A percentile compares a stretch with the other conserved stretches of the same genome.
Conservation (phyloP, 257 asterid genomes). For the Solanum pennellii region DNA sequence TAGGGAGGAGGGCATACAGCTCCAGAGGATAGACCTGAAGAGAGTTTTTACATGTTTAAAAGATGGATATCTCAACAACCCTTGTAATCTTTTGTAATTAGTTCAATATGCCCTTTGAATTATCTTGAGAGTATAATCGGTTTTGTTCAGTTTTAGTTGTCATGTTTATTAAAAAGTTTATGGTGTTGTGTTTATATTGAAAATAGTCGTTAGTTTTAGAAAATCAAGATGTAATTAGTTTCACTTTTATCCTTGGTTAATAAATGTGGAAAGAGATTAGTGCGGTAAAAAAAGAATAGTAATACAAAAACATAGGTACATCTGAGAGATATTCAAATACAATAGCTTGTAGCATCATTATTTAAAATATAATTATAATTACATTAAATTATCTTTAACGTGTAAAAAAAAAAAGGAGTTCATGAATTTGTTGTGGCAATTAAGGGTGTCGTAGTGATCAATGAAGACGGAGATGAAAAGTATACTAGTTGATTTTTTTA, state of each 20-base stretch:
- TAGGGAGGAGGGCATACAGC: slow-evolving; percentile 3
- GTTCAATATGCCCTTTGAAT: neutral
- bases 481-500: rapidly evolving
- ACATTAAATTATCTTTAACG: no score
- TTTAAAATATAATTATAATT: no score
- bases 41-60: neutral
- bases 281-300: neutral
- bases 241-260: neutral
- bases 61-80: neutral
- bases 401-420: neutral
- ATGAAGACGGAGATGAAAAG: neutral
- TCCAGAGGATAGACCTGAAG: neutral
- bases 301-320: no score
- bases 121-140: neutral
- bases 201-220: neutral
- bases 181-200: neutral
- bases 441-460: neutral
- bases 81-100: neutral
- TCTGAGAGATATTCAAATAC: neutral
- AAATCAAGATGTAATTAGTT: neutral
- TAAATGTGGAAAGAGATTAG: neutral
- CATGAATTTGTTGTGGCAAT: neutral
- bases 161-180: neutral
- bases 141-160: neutral
- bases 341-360: neutral